Percentiles rank a stretch among this genome's conserved stretches.
These are phyloP conservation scores for Suillus americanus DNA, from an alignment of 768 basidiomycete species.

Conservation along the genomic window DNA sequence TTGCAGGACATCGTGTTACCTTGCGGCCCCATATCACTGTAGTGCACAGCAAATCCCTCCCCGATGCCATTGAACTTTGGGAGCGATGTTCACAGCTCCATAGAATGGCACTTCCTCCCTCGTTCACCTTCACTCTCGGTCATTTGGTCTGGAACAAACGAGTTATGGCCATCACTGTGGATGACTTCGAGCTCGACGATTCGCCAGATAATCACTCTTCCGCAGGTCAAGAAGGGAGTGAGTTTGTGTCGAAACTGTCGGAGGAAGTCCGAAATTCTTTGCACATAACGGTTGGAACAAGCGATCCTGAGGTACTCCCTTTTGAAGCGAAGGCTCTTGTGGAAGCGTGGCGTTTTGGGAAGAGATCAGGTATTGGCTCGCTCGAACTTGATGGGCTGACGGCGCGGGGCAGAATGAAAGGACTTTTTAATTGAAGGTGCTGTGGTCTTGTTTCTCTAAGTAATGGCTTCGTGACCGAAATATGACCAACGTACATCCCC, in stretches of 20 bases:
- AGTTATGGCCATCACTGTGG: constrained; percentile 80
- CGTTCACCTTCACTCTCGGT: constrained; percentile 58
- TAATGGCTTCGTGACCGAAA: not conserved
- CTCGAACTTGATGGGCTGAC: constrained; percentile 29
- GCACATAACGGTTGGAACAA: constrained; percentile 90
- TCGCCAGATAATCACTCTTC: constrained; percentile 23
- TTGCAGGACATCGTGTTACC: not conserved
- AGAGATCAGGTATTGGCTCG: constrained; percentile 25
- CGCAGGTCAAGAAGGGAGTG: constrained; percentile 36
- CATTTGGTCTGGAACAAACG: constrained; percentile 43
- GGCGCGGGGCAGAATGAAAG: constrained; percentile 32
- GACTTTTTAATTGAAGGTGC: constrained; percentile 11
- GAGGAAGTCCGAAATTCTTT: constrained; percentile 48
- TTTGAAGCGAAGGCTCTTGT: constrained; percentile 75
- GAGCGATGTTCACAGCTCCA: constrained; percentile 23
- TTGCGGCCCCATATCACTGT: not conserved
- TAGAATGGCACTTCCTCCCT: constrained; percentile 37
- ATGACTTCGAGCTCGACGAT: constrained; percentile 45
- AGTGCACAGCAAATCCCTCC: constrained; percentile 62
- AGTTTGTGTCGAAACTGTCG: constrained; percentile 49
- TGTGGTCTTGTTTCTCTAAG: not conserved
- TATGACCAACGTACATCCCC: not conserved
- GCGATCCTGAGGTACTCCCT: constrained; percentile 45
- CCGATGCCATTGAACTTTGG: constrained; percentile 44
- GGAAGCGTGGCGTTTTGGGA: constrained; percentile 45